Conservation (phyloP, 2,329 filamentous ascomycete genomes). For the Golovinomyces cichoracearum region DNA sequence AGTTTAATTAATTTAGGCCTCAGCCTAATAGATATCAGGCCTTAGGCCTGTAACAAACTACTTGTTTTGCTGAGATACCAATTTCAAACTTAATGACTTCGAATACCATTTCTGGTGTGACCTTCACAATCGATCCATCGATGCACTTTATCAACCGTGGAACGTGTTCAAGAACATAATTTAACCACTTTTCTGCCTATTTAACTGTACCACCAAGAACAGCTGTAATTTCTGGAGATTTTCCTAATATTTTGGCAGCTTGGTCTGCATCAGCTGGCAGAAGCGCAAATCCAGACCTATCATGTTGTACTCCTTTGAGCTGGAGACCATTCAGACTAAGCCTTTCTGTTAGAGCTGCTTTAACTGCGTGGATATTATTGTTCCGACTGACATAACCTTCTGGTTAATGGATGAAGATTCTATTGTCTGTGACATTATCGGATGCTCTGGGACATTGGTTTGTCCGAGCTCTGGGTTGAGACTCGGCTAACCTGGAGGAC, state of each 20-base stretch:
- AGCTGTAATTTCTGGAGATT: background rate
- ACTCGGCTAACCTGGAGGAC: too few relatives aligned
- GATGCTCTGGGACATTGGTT: background rate
- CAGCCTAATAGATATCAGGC: too few relatives aligned
- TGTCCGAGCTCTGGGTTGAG: background rate
- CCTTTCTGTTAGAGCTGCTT: background rate
- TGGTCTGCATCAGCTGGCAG: background rate
- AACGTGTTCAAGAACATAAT: background rate
- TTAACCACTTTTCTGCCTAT: background rate
- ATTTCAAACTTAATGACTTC: background rate
- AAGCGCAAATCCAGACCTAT: background rate
- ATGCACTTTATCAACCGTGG: background rate
- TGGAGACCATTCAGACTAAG: background rate
- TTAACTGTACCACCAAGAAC: background rate
- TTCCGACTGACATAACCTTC: background rate
- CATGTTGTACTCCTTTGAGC: background rate
- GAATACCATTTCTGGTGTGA: background rate
- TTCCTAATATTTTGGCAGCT: background rate
- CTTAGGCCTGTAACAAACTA: too few relatives aligned
- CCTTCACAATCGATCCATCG: background rate
- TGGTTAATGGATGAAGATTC: background rate
- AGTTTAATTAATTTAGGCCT: too few relatives aligned
- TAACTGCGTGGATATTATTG: background rate
- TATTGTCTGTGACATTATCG: background rate
- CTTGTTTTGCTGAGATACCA: background rate